These are phyloP conservation scores for Fusarium nodosum DNA, from an alignment of 2,329 filamentous ascomycete genomes.

Conservation along the genomic window DNA sequence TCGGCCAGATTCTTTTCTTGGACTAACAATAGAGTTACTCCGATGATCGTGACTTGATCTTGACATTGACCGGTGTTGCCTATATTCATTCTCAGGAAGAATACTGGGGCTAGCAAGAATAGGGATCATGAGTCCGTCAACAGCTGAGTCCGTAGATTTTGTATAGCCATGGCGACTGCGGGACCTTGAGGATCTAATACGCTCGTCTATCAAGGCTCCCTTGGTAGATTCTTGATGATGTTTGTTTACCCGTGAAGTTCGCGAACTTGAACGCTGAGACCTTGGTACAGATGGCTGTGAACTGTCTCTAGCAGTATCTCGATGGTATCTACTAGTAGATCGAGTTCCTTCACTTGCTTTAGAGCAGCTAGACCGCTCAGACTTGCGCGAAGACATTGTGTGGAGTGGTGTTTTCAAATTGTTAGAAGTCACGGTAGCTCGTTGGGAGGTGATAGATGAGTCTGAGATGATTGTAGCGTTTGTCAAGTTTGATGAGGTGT, in stretches of 20 bases:
- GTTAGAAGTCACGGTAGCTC: background rate
- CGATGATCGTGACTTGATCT: background rate
- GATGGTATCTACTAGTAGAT: constrained; percentile 36
- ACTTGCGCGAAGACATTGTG: constrained; percentile 4
- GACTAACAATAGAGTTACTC: background rate
- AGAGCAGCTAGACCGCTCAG: constrained; percentile 10
- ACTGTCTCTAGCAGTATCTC: constrained; percentile 45
- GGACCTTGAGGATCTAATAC: constrained; percentile 3
- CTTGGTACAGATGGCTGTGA: constrained; percentile 1
- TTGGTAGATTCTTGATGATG: background rate
- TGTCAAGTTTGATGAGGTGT: constrained; percentile 27
- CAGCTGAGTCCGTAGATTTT: background rate
- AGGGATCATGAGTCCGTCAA: background rate
- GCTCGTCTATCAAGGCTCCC: constrained; percentile 1
- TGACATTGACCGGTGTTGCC: background rate
- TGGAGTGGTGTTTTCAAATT: background rate
- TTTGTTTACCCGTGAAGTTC: background rate
- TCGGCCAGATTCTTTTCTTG: background rate
- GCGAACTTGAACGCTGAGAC: constrained; percentile 4
- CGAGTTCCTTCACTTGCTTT: constrained; percentile 3
- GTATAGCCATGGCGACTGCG: background rate
- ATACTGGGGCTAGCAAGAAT: constrained; percentile 1
- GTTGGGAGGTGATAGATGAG: constrained; percentile 12
- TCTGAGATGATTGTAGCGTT: constrained; percentile 18
- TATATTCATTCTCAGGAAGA: background rate